phyloP scores from a whole-genome alignment of 2,329 filamentous ascomycete genomes.

The Neopestalotiopsis clavispora region DNA sequence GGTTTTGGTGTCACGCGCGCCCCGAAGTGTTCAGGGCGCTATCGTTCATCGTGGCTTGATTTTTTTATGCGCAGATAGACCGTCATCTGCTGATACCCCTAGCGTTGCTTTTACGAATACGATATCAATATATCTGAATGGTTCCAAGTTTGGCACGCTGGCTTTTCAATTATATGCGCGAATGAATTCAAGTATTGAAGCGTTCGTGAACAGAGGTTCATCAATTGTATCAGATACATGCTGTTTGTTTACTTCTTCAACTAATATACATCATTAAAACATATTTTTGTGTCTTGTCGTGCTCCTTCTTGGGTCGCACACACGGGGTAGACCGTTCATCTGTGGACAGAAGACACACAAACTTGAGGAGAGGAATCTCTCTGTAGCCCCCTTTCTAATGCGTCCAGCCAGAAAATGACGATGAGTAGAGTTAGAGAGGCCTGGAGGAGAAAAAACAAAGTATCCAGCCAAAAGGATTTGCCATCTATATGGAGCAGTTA shows the following conservation, averaged over 20 bases:
- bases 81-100: too few species aligned
- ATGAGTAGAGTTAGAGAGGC: not conserved
- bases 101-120: too few species aligned
- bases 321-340: not conserved
- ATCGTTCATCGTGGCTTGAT: too few species aligned
- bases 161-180: too few species aligned
- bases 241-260: not conserved
- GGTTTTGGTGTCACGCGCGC: too few species aligned
- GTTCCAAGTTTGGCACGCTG: too few species aligned
- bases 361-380: not conserved
- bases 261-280: constrained; percentile 1
- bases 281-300: not conserved
- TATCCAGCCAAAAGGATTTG: not conserved
- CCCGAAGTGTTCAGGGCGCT: too few species aligned
- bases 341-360: not conserved
- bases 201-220: too few species aligned
- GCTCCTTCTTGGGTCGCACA: not conserved
- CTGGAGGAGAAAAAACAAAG: not conserved
- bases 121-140: too few species aligned
- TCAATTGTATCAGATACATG: too few species aligned
- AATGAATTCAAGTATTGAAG: too few species aligned
- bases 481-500: not conserved
- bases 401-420: not conserved
- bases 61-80: too few species aligned
- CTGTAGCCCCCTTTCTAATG: not conserved